Conservation (phyloP, 371 early-diverging fungal genomes). For the Funneliformis caledonium region DNA sequence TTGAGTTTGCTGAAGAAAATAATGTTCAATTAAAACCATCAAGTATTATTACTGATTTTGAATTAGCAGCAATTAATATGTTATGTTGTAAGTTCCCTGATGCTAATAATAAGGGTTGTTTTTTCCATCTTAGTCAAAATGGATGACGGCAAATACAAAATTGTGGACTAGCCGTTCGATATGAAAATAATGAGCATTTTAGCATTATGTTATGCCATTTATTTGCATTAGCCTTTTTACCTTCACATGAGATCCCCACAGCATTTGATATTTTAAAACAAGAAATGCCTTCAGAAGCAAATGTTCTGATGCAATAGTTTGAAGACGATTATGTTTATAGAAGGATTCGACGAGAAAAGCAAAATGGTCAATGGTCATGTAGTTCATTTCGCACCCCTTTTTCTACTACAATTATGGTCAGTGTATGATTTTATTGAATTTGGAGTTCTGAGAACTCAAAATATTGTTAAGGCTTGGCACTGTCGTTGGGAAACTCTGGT, state of each 20-base stretch:
- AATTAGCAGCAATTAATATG: background rate
- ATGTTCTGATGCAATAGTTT: background rate
- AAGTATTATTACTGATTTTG: slow-evolving; percentile 20
- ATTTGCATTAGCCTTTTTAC: background rate
- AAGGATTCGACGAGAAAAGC: too few species aligned
- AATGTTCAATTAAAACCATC: background rate
- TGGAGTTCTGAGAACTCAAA: background rate
- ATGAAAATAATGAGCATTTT: background rate
- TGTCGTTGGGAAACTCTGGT: background rate
- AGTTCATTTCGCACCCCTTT: background rate
- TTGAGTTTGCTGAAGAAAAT: background rate
- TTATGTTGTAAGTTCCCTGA: background rate
- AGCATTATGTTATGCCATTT: background rate
- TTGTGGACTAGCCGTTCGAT: background rate
- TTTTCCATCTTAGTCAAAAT: slow-evolving; percentile 14
- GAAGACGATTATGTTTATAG: background rate
- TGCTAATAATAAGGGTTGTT: slow-evolving; percentile 1
- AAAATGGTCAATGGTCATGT: too few species aligned
- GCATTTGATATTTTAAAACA: background rate
- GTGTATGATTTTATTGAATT: background rate
- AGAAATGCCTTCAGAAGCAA: background rate
- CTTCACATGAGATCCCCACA: background rate
- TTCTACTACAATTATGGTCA: background rate
- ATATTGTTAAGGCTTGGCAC: background rate
- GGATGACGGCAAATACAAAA: background rate